A percentile compares a stretch with the other conserved stretches of the same genome.
Conservation (phyloP, 2,329 filamentous ascomycete species). For the Fusarium denticulatum region DNA sequence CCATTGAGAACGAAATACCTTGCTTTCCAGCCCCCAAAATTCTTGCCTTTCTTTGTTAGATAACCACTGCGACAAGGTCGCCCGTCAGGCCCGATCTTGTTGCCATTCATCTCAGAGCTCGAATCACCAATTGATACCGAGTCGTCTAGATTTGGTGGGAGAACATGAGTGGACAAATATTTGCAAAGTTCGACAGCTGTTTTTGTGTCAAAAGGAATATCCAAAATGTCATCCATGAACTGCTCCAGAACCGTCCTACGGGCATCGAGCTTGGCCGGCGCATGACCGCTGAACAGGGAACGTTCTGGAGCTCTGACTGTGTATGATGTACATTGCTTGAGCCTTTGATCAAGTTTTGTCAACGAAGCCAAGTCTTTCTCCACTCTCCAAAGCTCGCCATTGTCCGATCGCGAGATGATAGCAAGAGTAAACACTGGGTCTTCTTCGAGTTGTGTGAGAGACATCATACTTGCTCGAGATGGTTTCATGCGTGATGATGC, state of each 20-base stretch:
- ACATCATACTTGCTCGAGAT: slow-evolving; percentile 85
- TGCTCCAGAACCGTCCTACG: slow-evolving; percentile 81
- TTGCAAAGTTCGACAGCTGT: slow-evolving; percentile 85
- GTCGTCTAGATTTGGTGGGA: slow-evolving; percentile 71
- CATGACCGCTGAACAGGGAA: slow-evolving; percentile 88
- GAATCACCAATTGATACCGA: slow-evolving; percentile 46
- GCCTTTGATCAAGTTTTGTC: slow-evolving; percentile 80
- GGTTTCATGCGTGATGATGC: slow-evolving; percentile 96
- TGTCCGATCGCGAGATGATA: slow-evolving; percentile 79
- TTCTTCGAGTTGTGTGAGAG: slow-evolving; percentile 82
- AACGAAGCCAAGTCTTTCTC: slow-evolving; percentile 91
- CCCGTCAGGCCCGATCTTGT: slow-evolving; percentile 66
- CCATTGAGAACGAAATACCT: slow-evolving; percentile 71
- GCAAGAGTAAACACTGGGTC: slow-evolving; percentile 95
- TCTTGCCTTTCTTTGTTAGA: slow-evolving; percentile 95
- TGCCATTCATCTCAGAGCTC: slow-evolving; percentile 43
- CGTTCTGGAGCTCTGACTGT: slow-evolving; percentile 83
- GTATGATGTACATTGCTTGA: slow-evolving; percentile 79
- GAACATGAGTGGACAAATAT: slow-evolving; percentile 78
- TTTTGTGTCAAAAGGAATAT: slow-evolving; percentile 80
- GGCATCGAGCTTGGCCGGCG: slow-evolving; percentile 91
- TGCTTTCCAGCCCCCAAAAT: slow-evolving; percentile 98
- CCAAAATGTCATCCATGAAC: slow-evolving; percentile 87
- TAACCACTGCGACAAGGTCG: slow-evolving; percentile 85
- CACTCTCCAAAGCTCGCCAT: slow-evolving; percentile 87